Conservation (phyloP, 805 yeast genomes). For the Ascoidea tarda region DNA sequence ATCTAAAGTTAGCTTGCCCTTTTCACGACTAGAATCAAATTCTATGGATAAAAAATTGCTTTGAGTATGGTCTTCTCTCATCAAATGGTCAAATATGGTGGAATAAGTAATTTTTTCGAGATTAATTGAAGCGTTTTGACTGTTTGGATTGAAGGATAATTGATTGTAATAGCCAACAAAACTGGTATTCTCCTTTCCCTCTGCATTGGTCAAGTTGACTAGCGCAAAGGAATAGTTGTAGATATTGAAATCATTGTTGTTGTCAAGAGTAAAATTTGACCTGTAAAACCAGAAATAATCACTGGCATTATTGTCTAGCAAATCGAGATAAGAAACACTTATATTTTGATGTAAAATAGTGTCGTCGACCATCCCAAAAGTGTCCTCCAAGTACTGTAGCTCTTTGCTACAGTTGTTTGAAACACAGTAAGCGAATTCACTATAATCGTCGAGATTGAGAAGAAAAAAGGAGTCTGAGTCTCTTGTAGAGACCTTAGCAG, state of each 20-base stretch:
- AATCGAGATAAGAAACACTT: not conserved
- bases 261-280: not conserved
- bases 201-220: not conserved
- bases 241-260: no score
- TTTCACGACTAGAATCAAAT: no score
- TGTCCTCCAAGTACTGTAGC: no score
- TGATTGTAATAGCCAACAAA: not conserved
- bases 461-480: not conserved
- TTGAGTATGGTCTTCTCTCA: no score
- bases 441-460: not conserved
- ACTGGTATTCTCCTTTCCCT: no score
- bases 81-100: no score
- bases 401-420: no score
- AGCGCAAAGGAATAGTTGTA: not conserved
- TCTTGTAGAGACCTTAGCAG: not conserved
- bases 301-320: not conserved
- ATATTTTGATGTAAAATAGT: not conserved
- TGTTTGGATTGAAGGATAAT: not conserved
- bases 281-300: not conserved
- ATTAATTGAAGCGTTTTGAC: not conserved
- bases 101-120: no score
- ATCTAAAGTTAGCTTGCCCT: no score
- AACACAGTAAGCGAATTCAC: no score
- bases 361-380: no score
- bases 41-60: no score